Percentiles rank a stretch among this genome's conserved stretches.
These are phyloP conservation scores for Globisporangium iwayamae DNA, from an alignment of 352 stramenopile genomes.

Conservation along the genomic window DNA sequence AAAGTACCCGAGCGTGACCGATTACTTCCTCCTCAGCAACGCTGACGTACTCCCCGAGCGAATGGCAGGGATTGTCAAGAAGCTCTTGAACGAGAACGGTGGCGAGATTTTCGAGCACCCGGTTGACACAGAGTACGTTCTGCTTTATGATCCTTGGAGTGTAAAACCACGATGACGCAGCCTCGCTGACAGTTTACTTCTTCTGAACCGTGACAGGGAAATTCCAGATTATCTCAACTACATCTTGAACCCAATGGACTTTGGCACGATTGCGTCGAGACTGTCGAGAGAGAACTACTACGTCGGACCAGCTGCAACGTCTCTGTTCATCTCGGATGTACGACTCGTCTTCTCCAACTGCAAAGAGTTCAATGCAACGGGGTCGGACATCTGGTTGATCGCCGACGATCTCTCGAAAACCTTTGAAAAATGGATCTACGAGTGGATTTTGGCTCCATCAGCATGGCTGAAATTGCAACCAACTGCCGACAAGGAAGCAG, in stretches of 20 bases:
- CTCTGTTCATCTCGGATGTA: slow-evolving; percentile 82
- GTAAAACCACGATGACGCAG: not conserved
- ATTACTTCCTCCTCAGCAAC: slow-evolving; percentile 82
- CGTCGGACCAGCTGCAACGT: slow-evolving; percentile 56
- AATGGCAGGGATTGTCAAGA: slow-evolving; percentile 73
- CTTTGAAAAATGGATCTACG: slow-evolving; percentile 88
- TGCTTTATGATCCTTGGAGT: too few relatives aligned
- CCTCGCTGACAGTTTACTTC: slow-evolving; percentile 1
- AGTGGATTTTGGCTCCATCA: slow-evolving; percentile 76
- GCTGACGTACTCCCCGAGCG: slow-evolving; percentile 62
- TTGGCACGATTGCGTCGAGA: slow-evolving; percentile 74
- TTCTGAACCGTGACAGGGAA: slow-evolving; percentile 26
- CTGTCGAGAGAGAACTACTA: slow-evolving; percentile 82
- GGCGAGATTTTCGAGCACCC: slow-evolving; percentile 81
- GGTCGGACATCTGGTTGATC: slow-evolving; percentile 77
- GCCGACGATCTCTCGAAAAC: slow-evolving; percentile 63
- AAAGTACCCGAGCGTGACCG: slow-evolving; percentile 72
- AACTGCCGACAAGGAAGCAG: slow-evolving; percentile 39
- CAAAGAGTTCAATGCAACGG: slow-evolving; percentile 80
- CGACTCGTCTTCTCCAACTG: slow-evolving; percentile 87
- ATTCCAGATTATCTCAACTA: slow-evolving; percentile 84
- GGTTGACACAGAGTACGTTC: slow-evolving; percentile 65
- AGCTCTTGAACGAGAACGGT: slow-evolving; percentile 78
- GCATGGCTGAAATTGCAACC: slow-evolving; percentile 76
- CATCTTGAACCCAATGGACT: slow-evolving; percentile 86